A percentile compares a stretch with the other conserved stretches of the same genome.
Conservation (phyloP, 352 stramenopile genomes). For the Phytopythium sindhum region DNA sequence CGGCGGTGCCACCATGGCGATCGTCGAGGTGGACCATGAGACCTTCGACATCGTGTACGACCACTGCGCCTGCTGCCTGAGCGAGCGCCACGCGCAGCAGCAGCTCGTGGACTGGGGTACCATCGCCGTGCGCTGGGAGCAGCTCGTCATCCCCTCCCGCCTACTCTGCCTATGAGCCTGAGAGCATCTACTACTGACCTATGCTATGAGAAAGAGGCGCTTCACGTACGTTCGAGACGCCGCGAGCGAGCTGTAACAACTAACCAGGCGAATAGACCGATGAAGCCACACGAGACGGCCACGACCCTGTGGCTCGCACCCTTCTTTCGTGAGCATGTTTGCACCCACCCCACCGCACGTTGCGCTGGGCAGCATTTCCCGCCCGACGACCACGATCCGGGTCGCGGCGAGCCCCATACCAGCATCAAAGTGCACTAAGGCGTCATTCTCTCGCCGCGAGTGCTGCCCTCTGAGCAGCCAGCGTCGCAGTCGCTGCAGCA, state of each 20-base stretch:
- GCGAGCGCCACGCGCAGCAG: constrained; percentile 40
- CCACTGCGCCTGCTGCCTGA: constrained; percentile 35
- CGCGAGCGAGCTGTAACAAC: background rate
- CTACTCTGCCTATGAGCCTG: constrained; percentile 24
- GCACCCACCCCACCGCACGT: no score
- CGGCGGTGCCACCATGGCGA: constrained; percentile 33
- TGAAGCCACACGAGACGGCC: no score
- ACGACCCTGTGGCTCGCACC: no score
- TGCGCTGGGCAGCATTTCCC: background rate
- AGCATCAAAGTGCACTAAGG: no score
- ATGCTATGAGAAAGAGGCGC: background rate
- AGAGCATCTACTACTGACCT: background rate
- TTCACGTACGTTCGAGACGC: background rate
- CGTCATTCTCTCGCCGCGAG: no score
- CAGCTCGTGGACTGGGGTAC: constrained; percentile 49
- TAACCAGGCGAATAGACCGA: background rate
- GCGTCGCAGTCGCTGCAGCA: no score
- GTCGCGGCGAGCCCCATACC: no score
- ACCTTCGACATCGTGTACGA: constrained; percentile 39
- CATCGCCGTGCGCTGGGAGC: constrained; percentile 60
- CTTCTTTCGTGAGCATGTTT: no score
- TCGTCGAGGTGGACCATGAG: constrained; percentile 24
- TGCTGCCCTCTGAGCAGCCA: no score
- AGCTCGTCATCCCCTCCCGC: constrained; percentile 43
- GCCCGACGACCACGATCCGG: background rate